Conservation (phyloP, 2,329 filamentous ascomycete species). For the Sporothrix brasiliensis region DNA sequence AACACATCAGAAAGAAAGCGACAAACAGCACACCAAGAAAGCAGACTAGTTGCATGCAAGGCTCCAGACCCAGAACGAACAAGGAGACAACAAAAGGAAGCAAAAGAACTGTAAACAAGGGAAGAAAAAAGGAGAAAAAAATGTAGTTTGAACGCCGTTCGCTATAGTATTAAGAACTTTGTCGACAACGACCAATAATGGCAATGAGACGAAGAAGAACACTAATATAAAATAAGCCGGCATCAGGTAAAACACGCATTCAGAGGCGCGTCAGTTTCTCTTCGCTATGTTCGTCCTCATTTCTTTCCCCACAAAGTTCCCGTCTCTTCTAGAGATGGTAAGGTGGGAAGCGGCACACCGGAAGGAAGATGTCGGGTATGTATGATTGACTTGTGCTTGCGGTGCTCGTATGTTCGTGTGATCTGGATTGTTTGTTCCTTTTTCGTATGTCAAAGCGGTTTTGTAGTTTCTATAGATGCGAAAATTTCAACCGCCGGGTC, state of each 20-base stretch:
- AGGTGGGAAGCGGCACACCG: neutral
- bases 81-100: neutral
- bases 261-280: neutral
- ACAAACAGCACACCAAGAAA: neutral
- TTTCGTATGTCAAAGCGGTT: conserved; percentile 11
- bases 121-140: neutral
- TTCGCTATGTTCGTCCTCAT: neutral
- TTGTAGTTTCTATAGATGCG: conserved; percentile 27
- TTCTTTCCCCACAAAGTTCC: neutral
- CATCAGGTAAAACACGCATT: conserved; percentile 1
- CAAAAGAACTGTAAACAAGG: neutral
- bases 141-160: conserved; percentile 35
- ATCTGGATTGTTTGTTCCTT: conserved; percentile 6
- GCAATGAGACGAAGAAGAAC: neutral
- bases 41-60: neutral
- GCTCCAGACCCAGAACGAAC: neutral
- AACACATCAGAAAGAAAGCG: neutral
- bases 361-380: neutral
- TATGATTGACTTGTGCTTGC: neutral
- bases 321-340: neutral
- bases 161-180: conserved; percentile 35
- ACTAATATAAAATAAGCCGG: neutral
- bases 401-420: conserved; percentile 20
- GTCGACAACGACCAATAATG: conserved; percentile 4
- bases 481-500: conserved; percentile 9